Base-by-base conservation (phyloP, 441 rosid species). In the Pelargonium citronellum region DNA sequence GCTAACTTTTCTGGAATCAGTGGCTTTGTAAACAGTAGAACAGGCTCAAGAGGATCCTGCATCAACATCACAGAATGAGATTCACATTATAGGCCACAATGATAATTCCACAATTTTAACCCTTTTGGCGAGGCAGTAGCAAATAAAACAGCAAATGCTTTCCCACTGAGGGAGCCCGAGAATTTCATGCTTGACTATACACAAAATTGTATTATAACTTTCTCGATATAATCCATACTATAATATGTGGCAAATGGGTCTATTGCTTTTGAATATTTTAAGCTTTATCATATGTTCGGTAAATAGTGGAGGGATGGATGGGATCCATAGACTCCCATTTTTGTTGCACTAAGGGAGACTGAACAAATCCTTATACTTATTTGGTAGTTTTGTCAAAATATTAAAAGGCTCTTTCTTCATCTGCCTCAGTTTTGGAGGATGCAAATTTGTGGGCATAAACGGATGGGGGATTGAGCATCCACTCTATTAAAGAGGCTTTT, bases 11-110 rank as follows among this genome's bases (percentile, higher is more conserved):
- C 97, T 0, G 95, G 92, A 78, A 95, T 87, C 19, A 91, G 78
- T 37, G 99, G 96, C 74, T 95, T 92, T 19, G 97, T 86, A 79
- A 92, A 95, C 75, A 95, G 69, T 70, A 95, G 73, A 46, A 89
- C 87, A 0, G 99, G 97, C 85, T 95, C 97, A 41, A 81, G 77
- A 74, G 94, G 92, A 85, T 91, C 97, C 99, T 95, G 88, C 77
- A 81, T 71, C 20, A 63, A 72, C 61, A 53, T 73, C 49, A 34
- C 46, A 27, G n/a, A 61, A 16, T 27, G 43, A 51, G 58, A n/a
- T n/a, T 27, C 20, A n/a, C 72, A 69, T 37, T 17, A 7, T 2
- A 0, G 17, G 8, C 34, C 71, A 60, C 1, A 27, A 27, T 27
- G 30, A 39, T 16, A 10, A n/a, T n/a, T n/a, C n/a, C n/a, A n/a